Evolutionary conservation across 108 stramenopile species (phyloP).

Genomic region (Cyclostephanos tholiformis): DNA sequence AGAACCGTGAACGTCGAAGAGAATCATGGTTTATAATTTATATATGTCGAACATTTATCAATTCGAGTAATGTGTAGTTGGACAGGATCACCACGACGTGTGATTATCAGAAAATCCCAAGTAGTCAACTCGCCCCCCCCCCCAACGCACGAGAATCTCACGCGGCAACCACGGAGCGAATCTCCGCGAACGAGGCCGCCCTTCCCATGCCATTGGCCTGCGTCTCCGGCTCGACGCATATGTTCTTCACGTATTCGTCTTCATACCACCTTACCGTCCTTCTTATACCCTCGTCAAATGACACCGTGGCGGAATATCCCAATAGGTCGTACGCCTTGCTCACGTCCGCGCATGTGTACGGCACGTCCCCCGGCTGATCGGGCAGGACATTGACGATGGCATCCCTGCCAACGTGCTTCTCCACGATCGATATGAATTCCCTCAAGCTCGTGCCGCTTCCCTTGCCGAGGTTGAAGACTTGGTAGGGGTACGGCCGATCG

Average conservation of each 20-base stretch:
- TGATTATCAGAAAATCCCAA: too few relatives aligned
- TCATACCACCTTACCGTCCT: conserved; percentile 94
- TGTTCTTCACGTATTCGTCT: conserved; percentile 60
- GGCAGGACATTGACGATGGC: conserved; percentile 90
- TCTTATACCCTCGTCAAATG: conserved; percentile 95
- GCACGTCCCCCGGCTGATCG: conserved; percentile 99
- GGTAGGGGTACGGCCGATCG: conserved; percentile 92
- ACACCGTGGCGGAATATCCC: conserved; percentile 89
- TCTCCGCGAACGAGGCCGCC: conserved; percentile 58
- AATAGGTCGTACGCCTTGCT: conserved; percentile 86
- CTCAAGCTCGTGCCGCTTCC: conserved; percentile 89
- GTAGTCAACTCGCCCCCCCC: too few relatives aligned
- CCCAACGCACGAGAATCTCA: too few relatives aligned
- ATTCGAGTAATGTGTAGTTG: too few relatives aligned
- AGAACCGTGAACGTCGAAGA: too few relatives aligned
- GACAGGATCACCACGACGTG: too few relatives aligned
- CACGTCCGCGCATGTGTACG: conserved; percentile 97
- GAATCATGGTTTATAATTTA: too few relatives aligned
- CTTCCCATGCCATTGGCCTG: conserved; percentile 83
- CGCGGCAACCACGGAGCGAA: conserved; percentile 6
- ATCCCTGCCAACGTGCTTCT: conserved; percentile 84
- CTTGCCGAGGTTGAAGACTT: conserved; percentile 97
- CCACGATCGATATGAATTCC: conserved; percentile 93
- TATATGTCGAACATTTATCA: too few relatives aligned
- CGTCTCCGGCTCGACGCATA: conserved; percentile 65